phyloP scores from a whole-genome alignment of 164 flowering plant species.

The Magnolia sinica region DNA sequence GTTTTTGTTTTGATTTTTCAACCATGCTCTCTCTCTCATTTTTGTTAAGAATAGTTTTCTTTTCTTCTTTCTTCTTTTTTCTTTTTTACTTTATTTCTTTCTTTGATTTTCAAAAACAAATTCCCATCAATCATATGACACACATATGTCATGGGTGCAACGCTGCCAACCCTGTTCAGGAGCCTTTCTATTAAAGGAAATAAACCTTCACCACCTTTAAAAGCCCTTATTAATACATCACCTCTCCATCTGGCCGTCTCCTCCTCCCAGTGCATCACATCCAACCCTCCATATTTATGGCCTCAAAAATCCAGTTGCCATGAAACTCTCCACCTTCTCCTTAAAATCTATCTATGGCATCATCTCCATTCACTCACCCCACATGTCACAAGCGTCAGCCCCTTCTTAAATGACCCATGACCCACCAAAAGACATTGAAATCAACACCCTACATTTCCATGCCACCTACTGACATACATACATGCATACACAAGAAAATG shows the following conservation, averaged over 20 bases:
- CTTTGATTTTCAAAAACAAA: not conserved
- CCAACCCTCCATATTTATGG: not conserved
- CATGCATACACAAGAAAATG: not conserved
- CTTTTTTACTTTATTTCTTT: not conserved
- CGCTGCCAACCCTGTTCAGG: slow-evolving; percentile 5
- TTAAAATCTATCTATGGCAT: slow-evolving; percentile 13
- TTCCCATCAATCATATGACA: not conserved
- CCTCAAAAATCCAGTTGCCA: not conserved
- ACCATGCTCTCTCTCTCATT: not conserved
- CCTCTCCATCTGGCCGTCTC: not conserved
- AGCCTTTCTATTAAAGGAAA: slow-evolving; percentile 6
- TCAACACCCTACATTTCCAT: not conserved
- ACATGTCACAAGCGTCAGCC: slow-evolving; percentile 2
- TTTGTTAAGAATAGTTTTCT: not conserved
- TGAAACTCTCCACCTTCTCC: not conserved
- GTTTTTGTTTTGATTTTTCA: not conserved
- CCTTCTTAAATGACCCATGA: not conserved
- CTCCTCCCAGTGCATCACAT: not conserved
- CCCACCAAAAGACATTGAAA: not conserved
- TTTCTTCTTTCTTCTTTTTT: not conserved
- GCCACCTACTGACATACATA: not conserved
- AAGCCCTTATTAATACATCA: not conserved
- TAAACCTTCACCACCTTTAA: not conserved
- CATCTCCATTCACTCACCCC: not conserved
- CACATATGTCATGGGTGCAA: not conserved